Evolutionary conservation across 2,329 filamentous ascomycete species (phyloP).

Genomic region (Hymenoscyphus repandus): DNA sequence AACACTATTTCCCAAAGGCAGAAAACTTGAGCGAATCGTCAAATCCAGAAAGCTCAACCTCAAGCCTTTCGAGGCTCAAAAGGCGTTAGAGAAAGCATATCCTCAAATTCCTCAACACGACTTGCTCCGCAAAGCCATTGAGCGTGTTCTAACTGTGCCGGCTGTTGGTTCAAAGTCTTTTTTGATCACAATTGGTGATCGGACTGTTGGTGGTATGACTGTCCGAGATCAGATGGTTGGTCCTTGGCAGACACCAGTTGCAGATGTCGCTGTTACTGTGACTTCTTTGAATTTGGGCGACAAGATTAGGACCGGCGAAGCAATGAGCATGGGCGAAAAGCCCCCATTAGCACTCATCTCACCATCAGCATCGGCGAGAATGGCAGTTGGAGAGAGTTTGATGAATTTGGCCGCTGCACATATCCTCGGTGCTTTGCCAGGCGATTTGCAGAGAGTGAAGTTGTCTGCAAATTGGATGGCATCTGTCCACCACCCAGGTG

Average conservation of each 20-base stretch:
- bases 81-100: constrained; percentile 55
- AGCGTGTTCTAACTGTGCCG: constrained; percentile 77
- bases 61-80: constrained; percentile 63
- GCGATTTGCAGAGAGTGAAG: constrained; percentile 67
- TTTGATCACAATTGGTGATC: constrained; percentile 92
- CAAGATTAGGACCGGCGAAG: constrained; percentile 78
- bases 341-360: constrained; percentile 85
- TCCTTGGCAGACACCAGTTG: constrained; percentile 90
- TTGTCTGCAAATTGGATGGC: constrained; percentile 99
- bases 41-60: constrained; percentile 63
- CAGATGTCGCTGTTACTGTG: constrained; percentile 88
- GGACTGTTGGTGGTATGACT: constrained; percentile 84
- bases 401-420: constrained; percentile 91
- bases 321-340: constrained; percentile 97
- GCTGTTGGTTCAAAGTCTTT: constrained; percentile 96
- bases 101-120: constrained; percentile 31
- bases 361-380: constrained; percentile 82
- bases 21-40: constrained; percentile 73
- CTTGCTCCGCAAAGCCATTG: constrained; percentile 59
- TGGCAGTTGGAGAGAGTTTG: constrained; percentile 91
- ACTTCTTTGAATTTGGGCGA: constrained; percentile 64
- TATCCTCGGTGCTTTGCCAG: constrained; percentile 39
- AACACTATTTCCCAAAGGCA: constrained; percentile 80
- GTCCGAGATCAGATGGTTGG: constrained; percentile 93
- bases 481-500: constrained; percentile 86